Evolutionary conservation across 148 eudicot genomes (phyloP).

Genomic region (Camellia lanceoleosa): DNA sequence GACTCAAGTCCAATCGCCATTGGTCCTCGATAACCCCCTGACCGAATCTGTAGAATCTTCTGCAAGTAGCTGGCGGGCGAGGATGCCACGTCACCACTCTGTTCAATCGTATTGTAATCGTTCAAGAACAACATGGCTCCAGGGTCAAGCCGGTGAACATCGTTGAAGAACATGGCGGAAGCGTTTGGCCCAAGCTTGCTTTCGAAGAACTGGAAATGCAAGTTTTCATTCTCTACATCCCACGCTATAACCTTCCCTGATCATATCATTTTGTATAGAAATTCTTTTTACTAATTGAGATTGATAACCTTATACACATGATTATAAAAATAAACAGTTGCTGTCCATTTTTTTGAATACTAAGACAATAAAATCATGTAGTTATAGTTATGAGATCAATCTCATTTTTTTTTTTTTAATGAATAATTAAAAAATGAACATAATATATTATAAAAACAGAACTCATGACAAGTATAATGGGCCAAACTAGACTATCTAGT

Average conservation of each 20-base stretch:
- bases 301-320: no score
- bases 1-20: conserved; percentile 40
- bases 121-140: conserved; percentile 41
- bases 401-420: no score
- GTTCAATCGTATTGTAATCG: conserved; percentile 59
- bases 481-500: no score
- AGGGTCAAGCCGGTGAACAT: conserved; percentile 22
- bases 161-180: conserved; percentile 19
- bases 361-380: no score
- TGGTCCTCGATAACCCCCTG: background rate
- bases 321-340: no score
- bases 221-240: conserved; percentile 63
- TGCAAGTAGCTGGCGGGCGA: conserved; percentile 39
- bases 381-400: no score
- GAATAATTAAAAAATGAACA: no score
- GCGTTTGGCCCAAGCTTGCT: conserved; percentile 29
- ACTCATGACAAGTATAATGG: no score
- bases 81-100: conserved; percentile 16
- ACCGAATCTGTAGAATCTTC: conserved; percentile 28
- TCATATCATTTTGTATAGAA: no score
- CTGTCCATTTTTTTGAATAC: no score
- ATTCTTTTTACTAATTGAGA: no score
- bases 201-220: conserved; percentile 43
- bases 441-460: no score
- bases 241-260: conserved; percentile 38